phyloP scores from a whole-genome alignment of 176 grass and related monocot genomes.

The Eleusine indica region DNA sequence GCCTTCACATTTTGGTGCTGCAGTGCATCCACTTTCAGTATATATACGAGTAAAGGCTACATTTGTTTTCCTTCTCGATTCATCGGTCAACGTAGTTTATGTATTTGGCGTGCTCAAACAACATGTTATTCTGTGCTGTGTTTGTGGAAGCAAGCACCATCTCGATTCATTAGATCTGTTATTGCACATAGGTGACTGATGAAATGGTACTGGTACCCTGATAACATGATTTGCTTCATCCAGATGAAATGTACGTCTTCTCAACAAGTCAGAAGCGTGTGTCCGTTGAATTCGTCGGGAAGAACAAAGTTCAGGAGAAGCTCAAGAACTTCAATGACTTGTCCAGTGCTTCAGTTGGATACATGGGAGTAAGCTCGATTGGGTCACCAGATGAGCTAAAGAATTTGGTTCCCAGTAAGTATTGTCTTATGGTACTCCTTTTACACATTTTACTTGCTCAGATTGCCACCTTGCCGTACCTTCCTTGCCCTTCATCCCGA shows the following conservation, averaged over 20 bases:
- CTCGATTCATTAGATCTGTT: neutral
- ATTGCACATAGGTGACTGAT: neutral
- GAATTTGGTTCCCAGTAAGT: constrained; percentile 69
- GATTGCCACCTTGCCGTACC: neutral
- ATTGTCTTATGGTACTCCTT: neutral
- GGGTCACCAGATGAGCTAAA: constrained; percentile 58
- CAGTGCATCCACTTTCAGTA: neutral
- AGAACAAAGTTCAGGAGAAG: constrained; percentile 86
- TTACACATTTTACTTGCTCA: constrained; percentile 14
- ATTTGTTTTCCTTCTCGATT: neutral
- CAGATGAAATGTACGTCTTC: constrained; percentile 97
- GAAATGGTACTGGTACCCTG: neutral
- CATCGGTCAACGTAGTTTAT: neutral
- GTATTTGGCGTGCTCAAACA: neutral
- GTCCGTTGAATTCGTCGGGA: constrained; percentile 75
- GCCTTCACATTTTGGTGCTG: neutral
- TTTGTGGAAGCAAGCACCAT: neutral
- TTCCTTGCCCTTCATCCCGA: neutral
- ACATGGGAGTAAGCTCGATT: constrained; percentile 77
- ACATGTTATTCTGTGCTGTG: neutral
- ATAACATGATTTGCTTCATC: neutral
- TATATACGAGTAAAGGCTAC: neutral
- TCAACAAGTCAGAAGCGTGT: constrained; percentile 86
- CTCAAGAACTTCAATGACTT: constrained; percentile 76
- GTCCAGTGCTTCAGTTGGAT: constrained; percentile 63